Conservation (phyloP, 805 yeast species). For the Dipodascus geniculatus region DNA sequence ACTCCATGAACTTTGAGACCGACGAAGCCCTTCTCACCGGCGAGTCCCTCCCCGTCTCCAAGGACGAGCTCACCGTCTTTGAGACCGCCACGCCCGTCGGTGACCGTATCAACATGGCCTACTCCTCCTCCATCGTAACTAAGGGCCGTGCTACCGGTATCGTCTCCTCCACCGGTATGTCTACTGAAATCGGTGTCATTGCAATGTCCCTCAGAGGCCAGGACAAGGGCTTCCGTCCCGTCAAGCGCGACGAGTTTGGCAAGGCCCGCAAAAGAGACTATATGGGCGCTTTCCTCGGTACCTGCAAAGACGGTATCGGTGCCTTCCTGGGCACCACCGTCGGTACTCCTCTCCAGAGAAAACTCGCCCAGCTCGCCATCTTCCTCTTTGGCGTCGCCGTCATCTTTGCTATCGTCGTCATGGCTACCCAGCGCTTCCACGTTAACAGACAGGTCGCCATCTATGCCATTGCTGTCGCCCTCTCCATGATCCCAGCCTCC, state of each 20-base stretch:
- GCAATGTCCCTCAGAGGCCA: slow-evolving; percentile 45
- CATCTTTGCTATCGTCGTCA: slow-evolving; percentile 72
- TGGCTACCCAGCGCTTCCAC: slow-evolving; percentile 67
- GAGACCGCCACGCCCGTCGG: slow-evolving; percentile 45
- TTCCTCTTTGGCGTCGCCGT: slow-evolving; percentile 65
- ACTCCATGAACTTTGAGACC: slow-evolving; percentile 52
- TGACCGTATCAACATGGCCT: slow-evolving; percentile 63
- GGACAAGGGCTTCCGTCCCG: slow-evolving; percentile 19
- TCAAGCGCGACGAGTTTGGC: slow-evolving; percentile 33
- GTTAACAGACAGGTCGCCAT: slow-evolving; percentile 78
- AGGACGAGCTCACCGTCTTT: slow-evolving; percentile 35
- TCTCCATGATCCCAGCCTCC: slow-evolving; percentile 75
- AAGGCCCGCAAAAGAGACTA: slow-evolving; percentile 34
- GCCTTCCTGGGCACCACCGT: slow-evolving; percentile 61
- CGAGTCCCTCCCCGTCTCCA: slow-evolving; percentile 53
- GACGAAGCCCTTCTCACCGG: slow-evolving; percentile 60
- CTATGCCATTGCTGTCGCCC: slow-evolving; percentile 77
- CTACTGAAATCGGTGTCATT: slow-evolving; percentile 65
- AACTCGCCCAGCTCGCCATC: slow-evolving; percentile 66
- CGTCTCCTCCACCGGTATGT: slow-evolving; percentile 54
- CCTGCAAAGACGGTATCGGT: slow-evolving; percentile 46
- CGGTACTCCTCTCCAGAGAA: slow-evolving; percentile 76
- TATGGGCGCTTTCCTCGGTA: slow-evolving; percentile 33
- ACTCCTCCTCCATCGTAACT: slow-evolving; percentile 53
- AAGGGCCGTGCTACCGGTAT: slow-evolving; percentile 69